Conservation (phyloP, 768 basidiomycete genomes). For the Amanita phalloides region DNA sequence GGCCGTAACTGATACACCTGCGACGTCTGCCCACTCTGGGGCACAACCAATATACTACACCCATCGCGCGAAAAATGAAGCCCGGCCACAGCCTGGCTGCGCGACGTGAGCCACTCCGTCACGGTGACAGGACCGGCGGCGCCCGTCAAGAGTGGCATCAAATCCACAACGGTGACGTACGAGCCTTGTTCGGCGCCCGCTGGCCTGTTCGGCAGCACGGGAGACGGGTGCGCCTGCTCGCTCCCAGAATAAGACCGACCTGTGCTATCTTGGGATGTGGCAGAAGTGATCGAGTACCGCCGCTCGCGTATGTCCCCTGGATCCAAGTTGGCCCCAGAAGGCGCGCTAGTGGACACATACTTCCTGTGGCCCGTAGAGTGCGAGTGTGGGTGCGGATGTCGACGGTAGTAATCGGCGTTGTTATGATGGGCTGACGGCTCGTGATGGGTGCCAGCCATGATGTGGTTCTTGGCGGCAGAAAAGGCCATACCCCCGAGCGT, state of each 20-base stretch:
- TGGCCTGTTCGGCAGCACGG: conserved; percentile 15
- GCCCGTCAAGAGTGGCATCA: conserved; percentile 20
- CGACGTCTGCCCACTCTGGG: conserved; percentile 44
- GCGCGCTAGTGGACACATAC: conserved; percentile 9
- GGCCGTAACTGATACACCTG: conserved; percentile 34
- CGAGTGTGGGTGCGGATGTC: neutral
- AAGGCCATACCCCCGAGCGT: conserved; percentile 52
- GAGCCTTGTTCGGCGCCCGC: conserved; percentile 19
- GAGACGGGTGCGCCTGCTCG: conserved; percentile 8
- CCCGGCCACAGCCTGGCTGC: conserved; percentile 33
- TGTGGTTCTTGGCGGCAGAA: conserved; percentile 32
- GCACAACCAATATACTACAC: conserved; percentile 35
- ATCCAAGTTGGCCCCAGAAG: conserved; percentile 10
- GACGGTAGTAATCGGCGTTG: neutral
- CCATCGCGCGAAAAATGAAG: conserved; percentile 46
- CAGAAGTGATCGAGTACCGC: conserved; percentile 12
- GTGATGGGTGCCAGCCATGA: conserved; percentile 11
- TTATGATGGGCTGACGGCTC: neutral
- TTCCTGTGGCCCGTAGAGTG: neutral
- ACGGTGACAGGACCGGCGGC: conserved; percentile 18
- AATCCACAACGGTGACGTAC: conserved; percentile 48
- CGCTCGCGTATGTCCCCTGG: neutral
- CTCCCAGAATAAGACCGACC: conserved; percentile 4
- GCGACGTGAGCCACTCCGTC: conserved; percentile 38
- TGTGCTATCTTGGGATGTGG: conserved; percentile 4